Conservation (phyloP, 2,329 filamentous ascomycete species). For the Fusarium poae region DNA sequence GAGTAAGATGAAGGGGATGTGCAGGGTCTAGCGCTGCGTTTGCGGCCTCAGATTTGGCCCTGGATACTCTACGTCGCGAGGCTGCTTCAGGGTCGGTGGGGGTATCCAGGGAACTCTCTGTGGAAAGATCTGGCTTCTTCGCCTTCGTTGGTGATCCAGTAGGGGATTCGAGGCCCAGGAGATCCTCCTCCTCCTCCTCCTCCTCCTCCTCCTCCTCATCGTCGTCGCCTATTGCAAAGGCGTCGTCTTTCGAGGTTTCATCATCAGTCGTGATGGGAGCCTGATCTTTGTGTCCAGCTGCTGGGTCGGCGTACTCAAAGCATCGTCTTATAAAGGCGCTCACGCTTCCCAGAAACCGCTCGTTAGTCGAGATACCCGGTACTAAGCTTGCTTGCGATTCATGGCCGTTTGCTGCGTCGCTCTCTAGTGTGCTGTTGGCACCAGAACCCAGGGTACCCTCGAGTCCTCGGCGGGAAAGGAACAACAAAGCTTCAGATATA, state of each 20-base stretch:
- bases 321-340: constrained; percentile 96
- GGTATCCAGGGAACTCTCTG: constrained; percentile 48
- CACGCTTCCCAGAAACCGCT: constrained; percentile 91
- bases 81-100: constrained; percentile 29
- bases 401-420: constrained; percentile 48
- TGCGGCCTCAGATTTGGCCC: constrained; percentile 79
- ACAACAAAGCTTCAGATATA: constrained; percentile 93
- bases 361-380: constrained; percentile 76
- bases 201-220: constrained; percentile 79
- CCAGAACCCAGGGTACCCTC: constrained; percentile 79
- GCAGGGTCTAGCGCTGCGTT: constrained; percentile 93
- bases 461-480: constrained; percentile 89
- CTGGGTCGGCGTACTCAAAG: constrained; percentile 97
- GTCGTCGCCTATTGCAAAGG: constrained; percentile 84
- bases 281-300: constrained; percentile 66
- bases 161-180: constrained; percentile 70
- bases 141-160: constrained; percentile 57
- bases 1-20: constrained; percentile 92
- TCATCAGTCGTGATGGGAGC: constrained; percentile 36
- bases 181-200: constrained; percentile 70
- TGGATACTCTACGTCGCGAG: constrained; percentile 62
- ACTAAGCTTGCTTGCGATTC: constrained; percentile 58
- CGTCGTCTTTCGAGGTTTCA: constrained; percentile 54
- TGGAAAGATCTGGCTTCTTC: constrained; percentile 60
- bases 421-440: constrained; percentile 66